Evolutionary conservation across 345 rosid genomes (phyloP), one percentile per base, ranked within the genome.

Genomic region (Boechera retrofracta): DNA sequence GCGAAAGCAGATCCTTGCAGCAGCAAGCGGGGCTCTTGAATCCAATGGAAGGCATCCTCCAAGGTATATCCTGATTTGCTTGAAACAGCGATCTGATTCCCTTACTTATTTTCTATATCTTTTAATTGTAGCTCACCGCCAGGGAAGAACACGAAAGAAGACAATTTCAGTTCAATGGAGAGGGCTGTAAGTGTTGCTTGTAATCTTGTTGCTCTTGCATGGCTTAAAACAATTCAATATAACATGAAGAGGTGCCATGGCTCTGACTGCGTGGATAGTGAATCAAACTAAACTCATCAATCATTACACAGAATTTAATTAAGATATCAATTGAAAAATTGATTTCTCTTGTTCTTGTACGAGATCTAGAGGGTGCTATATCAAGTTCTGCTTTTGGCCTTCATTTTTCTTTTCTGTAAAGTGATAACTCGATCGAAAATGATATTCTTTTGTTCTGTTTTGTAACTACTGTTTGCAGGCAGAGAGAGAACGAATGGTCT

Each of bases 401-500:
- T 64, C 62, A 35, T 31, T 42, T 72, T 26, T 51, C 4, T 26
- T 52, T 31, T 33, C 51, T 51, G 55, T 64, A 4, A 10, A 39
- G 32, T 65, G 31, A 48, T 57, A 60, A 57, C 49, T 63, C 38
- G 7, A 65, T 44, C 31, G 15, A 48, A 70, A 64, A 18, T 21
- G 24, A 21, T 21, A 21, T 21, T 21, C 1, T 21, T 21, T 1
- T 21, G 24, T 21, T 21, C 24, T 21, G 24, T 21, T 21, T 64
- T 41, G 16, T 63, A 58, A 72, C 12, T 57, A 62, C 57, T 64
- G 28, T 54, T 64, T 69, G 67, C 83, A 91, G 99, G 97, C 94
- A 51, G 99, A 95, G 85, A 88, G 98, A 77, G 98, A 91, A 5
- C 96, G 89, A 67, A 95, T 95, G 99, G 99, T 95, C 83, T 83